Evolutionary conservation across 176 grass and related monocot genomes (phyloP).

Genomic region (Oryza meyeriana): DNA sequence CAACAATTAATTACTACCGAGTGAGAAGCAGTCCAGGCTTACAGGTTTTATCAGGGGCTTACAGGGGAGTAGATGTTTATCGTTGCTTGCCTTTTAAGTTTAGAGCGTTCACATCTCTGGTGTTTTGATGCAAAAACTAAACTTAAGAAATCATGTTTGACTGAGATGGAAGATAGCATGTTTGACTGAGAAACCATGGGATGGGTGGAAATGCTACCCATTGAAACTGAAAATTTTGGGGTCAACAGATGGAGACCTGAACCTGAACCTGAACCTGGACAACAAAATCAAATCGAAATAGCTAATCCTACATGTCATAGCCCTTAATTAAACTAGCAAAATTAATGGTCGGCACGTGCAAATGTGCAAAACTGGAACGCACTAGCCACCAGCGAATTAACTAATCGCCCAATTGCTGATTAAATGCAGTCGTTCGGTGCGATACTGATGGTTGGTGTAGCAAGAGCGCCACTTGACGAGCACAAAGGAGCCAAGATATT

Average conservation of each 20-base stretch:
- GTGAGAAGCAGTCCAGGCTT: background rate
- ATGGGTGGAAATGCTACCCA: background rate
- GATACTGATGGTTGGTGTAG: slow-evolving; percentile 22
- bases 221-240: background rate
- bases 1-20: background rate
- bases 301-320: background rate
- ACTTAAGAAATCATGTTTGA: background rate
- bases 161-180: background rate
- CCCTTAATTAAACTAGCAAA: background rate
- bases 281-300: background rate
- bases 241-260: slow-evolving; percentile 30
- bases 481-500: background rate
- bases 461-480: background rate
- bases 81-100: background rate
- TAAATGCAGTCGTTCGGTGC: background rate
- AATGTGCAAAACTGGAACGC: slow-evolving; percentile 24
- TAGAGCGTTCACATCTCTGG: background rate
- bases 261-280: slow-evolving; percentile 5
- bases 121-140: background rate
- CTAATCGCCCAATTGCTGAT: background rate
- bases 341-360: background rate
- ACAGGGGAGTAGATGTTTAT: background rate
- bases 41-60: background rate
- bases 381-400: background rate
- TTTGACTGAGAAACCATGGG: background rate